Evolutionary conservation across 148 eudicot species (phyloP).

Genomic region (Chenopodium album): DNA sequence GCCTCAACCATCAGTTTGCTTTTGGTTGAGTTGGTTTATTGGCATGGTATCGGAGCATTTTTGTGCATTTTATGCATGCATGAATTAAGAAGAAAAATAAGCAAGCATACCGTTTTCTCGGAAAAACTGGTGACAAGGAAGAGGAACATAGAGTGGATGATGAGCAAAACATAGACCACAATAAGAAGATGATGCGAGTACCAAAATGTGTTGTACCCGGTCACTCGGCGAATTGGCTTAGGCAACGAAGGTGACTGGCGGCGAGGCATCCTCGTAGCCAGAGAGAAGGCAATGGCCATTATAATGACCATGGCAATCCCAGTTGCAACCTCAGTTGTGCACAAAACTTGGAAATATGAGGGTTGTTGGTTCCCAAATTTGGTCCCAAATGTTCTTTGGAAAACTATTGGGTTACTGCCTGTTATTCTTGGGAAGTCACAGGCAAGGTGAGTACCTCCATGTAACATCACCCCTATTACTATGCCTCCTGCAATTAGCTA

Average conservation of each 20-base stretch:
- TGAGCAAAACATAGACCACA: conserved; percentile 36
- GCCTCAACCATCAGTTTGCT: no score
- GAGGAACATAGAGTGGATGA: conserved; percentile 37
- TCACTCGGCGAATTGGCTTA: conserved; percentile 26
- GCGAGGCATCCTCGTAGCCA: conserved; percentile 32
- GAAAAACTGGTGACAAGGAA: conserved; percentile 30
- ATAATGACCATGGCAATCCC: conserved; percentile 38
- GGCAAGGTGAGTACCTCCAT: conserved; percentile 41
- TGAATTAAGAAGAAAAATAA: not conserved
- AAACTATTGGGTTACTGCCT: conserved; percentile 19
- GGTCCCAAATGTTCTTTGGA: conserved; percentile 32
- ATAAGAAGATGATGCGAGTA: conserved; percentile 39
- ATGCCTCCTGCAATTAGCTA: conserved; percentile 48
- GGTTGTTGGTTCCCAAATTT: conserved; percentile 38
- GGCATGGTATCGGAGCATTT: no score
- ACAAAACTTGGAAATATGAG: conserved; percentile 30
- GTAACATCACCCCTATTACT: conserved; percentile 41
- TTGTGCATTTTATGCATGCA: not conserved
- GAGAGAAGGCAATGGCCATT: conserved; percentile 34
- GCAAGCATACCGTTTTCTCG: conserved; percentile 35
- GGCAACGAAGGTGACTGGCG: conserved; percentile 24
- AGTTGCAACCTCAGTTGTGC: conserved; percentile 28
- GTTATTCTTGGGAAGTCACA: conserved; percentile 49
- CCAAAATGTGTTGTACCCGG: conserved; percentile 41
- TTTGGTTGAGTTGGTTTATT: no score